These are phyloP conservation scores for Penicillium cataractarum DNA, from an alignment of 495 filamentous ascomycete genomes.

Conservation along the genomic window DNA sequence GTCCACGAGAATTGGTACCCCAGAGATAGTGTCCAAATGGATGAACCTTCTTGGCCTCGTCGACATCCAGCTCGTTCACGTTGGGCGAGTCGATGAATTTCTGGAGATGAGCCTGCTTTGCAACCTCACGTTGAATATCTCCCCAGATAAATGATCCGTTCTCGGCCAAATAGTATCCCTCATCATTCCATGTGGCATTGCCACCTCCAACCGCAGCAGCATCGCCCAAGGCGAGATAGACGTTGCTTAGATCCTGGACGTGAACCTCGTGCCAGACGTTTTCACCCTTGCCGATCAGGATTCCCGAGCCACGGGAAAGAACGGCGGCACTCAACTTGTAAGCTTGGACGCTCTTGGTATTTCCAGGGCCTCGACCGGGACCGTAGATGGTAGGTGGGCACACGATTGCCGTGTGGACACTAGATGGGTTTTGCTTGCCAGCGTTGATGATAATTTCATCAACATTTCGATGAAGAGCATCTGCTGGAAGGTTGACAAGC, in stretches of 20 bases:
- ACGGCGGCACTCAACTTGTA: constrained; percentile 58
- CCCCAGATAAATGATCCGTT: constrained; percentile 74
- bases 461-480: constrained; percentile 61
- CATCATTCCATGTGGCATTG: constrained; percentile 70
- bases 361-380: constrained; percentile 68
- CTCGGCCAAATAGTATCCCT: constrained; percentile 77
- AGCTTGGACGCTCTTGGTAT: constrained; percentile 67
- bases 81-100: constrained; percentile 63
- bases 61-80: constrained; percentile 42
- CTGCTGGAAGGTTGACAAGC: constrained; percentile 57
- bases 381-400: constrained; percentile 83
- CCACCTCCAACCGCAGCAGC: constrained; percentile 61
- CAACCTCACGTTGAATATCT: constrained; percentile 63
- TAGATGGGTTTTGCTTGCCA: constrained; percentile 42
- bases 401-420: constrained; percentile 70
- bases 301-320: constrained; percentile 63
- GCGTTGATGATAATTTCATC: constrained; percentile 61
- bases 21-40: constrained; percentile 47
- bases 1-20: constrained; percentile 68
- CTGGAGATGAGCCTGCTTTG: constrained; percentile 62
- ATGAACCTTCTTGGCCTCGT: constrained; percentile 36
- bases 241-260: constrained; percentile 68
- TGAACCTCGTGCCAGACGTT: constrained; percentile 76
- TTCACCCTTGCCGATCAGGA: constrained; percentile 65
- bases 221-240: constrained; percentile 68